Conservation (phyloP, 2,329 filamentous ascomycete species). For the Calonectria leucothoes region DNA sequence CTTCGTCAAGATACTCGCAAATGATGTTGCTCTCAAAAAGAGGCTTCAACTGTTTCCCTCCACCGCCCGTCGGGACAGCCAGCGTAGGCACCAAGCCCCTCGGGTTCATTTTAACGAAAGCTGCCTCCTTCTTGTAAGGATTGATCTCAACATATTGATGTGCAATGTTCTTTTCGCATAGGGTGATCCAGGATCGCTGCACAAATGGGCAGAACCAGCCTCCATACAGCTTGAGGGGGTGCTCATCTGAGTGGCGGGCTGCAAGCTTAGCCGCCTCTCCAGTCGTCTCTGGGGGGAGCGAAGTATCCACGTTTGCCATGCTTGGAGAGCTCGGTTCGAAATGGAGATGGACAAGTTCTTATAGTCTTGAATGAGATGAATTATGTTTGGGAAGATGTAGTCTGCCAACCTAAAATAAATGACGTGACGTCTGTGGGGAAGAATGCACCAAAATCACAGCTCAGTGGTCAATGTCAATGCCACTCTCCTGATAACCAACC, state of each 20-base stretch:
- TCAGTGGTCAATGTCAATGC: not conserved
- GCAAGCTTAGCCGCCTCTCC: slow-evolving; percentile 63
- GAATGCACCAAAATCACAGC: not conserved
- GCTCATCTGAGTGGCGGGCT: slow-evolving; percentile 56
- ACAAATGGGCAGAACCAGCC: slow-evolving; percentile 81
- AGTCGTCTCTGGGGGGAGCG: slow-evolving; percentile 58
- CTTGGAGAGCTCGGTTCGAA: not conserved
- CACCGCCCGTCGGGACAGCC: slow-evolving; percentile 53
- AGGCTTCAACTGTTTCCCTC: slow-evolving; percentile 59
- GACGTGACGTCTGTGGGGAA: not conserved
- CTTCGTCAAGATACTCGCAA: slow-evolving; percentile 81
- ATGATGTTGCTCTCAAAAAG: slow-evolving; percentile 80
- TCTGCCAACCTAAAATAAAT: not conserved
- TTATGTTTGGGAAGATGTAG: not conserved
- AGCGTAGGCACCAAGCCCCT: slow-evolving; percentile 81
- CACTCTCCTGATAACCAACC: not conserved
- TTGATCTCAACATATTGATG: slow-evolving; percentile 85
- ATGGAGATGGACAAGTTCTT: not conserved
- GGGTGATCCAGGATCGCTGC: slow-evolving; percentile 78
- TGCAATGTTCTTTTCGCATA: slow-evolving; percentile 78
- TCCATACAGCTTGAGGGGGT: slow-evolving; percentile 74
- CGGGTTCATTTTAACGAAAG: slow-evolving; percentile 78
- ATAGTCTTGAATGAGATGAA: not conserved
- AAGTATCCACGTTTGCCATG: slow-evolving; percentile 62
- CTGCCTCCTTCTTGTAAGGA: slow-evolving; percentile 78